A percentile compares a stretch with the other conserved stretches of the same genome.
Evolutionary conservation across 1,284 basidiomycete genomes (phyloP).

Genomic region (Puccinia horiana): DNA sequence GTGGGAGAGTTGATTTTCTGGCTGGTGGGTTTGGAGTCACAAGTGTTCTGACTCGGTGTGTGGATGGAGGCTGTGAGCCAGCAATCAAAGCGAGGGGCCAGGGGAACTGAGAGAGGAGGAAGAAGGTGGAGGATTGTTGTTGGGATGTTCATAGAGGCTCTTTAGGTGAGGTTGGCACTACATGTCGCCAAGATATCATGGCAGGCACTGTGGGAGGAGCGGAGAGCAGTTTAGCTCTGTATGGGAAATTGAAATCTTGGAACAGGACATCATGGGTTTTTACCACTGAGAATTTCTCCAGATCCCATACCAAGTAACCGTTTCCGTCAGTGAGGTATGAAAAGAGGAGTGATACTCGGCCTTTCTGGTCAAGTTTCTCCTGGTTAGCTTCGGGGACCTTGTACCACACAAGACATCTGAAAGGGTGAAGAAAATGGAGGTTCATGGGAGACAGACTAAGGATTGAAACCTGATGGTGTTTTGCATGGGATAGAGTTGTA

Average conservation of each 20-base stretch:
- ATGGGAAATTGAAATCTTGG: background rate
- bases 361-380: background rate
- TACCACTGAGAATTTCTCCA: background rate
- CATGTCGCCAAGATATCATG: too few relatives aligned
- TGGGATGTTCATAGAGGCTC: background rate
- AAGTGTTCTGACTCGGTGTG: too few relatives aligned
- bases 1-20: too few relatives aligned
- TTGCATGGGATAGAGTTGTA: constrained; percentile 18
- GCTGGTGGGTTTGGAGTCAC: too few relatives aligned
- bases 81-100: background rate
- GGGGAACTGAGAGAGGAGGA: background rate
- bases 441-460: background rate
- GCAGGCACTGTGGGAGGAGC: too few relatives aligned
- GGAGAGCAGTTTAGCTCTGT: too few relatives aligned
- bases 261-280: constrained; percentile 18
- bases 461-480: constrained; percentile 1
- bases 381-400: constrained; percentile 11
- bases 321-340: constrained; percentile 13
- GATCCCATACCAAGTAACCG: constrained; percentile 2
- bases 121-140: background rate
- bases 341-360: background rate
- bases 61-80: background rate
- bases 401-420: constrained; percentile 20
- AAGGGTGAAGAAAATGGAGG: background rate
- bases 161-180: background rate